phyloP scores from a whole-genome alignment of 768 basidiomycete species.

The Glaciozyma martinii region DNA sequence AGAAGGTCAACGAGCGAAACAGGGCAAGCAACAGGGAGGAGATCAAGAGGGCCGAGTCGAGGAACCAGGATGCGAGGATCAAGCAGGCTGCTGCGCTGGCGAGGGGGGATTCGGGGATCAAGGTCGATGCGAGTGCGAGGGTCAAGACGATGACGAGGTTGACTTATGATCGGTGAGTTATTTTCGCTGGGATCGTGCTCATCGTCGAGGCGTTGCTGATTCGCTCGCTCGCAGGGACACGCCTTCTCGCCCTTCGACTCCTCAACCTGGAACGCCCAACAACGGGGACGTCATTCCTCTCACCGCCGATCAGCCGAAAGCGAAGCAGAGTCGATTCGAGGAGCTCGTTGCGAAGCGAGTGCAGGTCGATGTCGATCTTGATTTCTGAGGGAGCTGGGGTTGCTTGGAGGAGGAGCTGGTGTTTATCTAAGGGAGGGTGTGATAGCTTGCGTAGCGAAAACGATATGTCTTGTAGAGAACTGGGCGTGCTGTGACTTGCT shows the following conservation, averaged over 20 bases:
- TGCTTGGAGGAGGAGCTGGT: no score
- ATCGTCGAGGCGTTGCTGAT: no score
- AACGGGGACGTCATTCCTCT: not conserved
- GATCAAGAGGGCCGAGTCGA: conserved; percentile 64
- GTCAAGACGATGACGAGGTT: conserved; percentile 30
- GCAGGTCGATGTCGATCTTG: no score
- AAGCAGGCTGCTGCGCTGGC: conserved; percentile 30
- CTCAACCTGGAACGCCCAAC: not conserved
- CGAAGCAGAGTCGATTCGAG: no score
- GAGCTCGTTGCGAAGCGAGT: no score
- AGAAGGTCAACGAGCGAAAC: conserved; percentile 82
- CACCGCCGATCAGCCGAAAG: no score
- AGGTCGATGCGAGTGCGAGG: conserved; percentile 28
- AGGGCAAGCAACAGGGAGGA: conserved; percentile 72
- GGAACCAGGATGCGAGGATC: conserved; percentile 60
- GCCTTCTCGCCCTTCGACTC: conserved; percentile 13
- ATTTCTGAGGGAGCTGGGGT: no score
- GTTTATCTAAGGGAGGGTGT: no score
- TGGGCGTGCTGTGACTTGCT: no score
- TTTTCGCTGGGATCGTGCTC: no score
- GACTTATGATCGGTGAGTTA: conserved; percentile 23
- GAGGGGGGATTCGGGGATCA: conserved; percentile 24
- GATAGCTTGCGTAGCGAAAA: no score
- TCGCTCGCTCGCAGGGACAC: not conserved
- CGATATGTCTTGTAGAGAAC: no score